These are phyloP conservation scores for Tulasnella sp. DNA, from an alignment of 768 basidiomycete species.

Conservation along the genomic window DNA sequence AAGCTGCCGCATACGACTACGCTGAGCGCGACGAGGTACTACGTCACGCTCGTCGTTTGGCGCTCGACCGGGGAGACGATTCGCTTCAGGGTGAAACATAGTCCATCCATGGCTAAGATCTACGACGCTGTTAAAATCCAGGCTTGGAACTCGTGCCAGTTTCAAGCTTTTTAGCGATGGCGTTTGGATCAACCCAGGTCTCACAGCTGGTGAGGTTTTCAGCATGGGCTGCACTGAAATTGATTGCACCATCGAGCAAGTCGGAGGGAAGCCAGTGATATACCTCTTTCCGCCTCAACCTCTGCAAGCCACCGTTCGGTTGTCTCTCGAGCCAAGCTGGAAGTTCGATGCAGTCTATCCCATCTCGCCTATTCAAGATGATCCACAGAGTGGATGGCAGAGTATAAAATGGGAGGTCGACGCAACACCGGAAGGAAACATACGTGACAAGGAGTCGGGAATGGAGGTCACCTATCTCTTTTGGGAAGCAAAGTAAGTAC, in stretches of 20 bases:
- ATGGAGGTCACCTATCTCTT: neutral
- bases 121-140: neutral
- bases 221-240: neutral
- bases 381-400: neutral
- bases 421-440: neutral
- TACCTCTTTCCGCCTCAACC: neutral
- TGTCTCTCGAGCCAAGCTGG: neutral
- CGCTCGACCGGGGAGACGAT: neutral
- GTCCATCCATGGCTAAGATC: neutral
- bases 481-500: neutral
- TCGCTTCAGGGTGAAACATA: neutral
- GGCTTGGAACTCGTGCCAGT: too few relatives aligned
- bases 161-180: neutral
- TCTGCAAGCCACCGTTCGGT: neutral
- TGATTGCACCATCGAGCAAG: neutral
- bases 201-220: neutral
- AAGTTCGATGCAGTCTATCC: neutral
- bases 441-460: neutral
- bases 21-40: neutral
- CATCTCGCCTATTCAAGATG: neutral
- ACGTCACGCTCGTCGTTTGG: neutral
- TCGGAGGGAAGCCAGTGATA: constrained; percentile 3
- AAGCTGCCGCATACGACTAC: neutral
- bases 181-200: neutral
- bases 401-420: neutral